Base-by-base conservation (phyloP, 805 yeast genomes). In the Kurtzmaniella fragi region DNA sequence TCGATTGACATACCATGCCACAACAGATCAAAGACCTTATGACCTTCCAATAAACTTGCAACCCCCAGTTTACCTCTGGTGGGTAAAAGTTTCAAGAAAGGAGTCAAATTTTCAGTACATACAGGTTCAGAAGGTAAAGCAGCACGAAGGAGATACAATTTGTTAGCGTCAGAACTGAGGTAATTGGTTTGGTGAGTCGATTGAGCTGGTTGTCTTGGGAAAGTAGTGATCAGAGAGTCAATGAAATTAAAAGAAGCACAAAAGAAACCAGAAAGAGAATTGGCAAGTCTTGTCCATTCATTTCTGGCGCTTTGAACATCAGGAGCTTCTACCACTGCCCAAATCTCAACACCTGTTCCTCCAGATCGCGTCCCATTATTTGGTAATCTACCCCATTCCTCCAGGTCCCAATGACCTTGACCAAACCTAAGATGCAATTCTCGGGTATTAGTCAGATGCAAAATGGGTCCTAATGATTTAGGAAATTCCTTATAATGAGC, bases 1-100 rank as follows among this genome's bases (percentile, higher is more conserved):
- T 91, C 98, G 34, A 93, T 78, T 2, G 96, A 75, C 88, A 93
- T 82, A 31, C 90, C 78, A 47, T 90, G 96, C 98, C 98, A 93
- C 45, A 82, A 79, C 0, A 96, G 80, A 53, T 89, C 95, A 59
- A 89, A 93, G 7, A 88, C 75, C 53, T 82, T 82, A 57, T 88
- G 96, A 14, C 99, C 98, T 50, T 89, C 95, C 17, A 93, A 67
- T 31, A 91, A 67, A 0, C 95, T 76, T 0, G 95, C 77, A 30
- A 93, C 67, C 2, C 99, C 99, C 0, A 95, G 80, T 56, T 82
- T 84, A 2, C 96, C 97, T 54, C 87, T 82, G 9, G 97, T 85
- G 3, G 99, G 98, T 23, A 93, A 70, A 44, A 93, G 67, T 56
- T 89, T 90, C 45, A 93, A 60, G 49, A 91, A 88, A 0, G 99